Conservation (phyloP, 2,329 filamentous ascomycete genomes). For the Cladosporium sphaerospermum region DNA sequence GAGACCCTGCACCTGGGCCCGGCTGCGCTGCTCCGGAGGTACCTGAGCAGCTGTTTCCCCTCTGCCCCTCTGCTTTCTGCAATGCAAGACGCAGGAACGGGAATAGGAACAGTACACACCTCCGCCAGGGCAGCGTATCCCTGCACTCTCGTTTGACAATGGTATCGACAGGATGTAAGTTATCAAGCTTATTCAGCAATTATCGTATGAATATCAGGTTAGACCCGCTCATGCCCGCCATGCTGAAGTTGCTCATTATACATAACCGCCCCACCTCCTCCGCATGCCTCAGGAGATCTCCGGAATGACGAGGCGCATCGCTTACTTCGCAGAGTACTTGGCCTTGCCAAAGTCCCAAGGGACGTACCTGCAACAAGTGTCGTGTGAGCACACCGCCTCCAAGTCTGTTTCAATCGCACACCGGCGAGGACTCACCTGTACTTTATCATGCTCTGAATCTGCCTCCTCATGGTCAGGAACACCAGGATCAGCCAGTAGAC, state of each 20-base stretch:
- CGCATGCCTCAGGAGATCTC: too few relatives aligned
- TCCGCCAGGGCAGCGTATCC: too few relatives aligned
- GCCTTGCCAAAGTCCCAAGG: slow-evolving; percentile 37
- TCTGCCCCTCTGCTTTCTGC: too few relatives aligned
- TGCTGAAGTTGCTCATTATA: slow-evolving; percentile 8
- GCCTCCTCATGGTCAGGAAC: slow-evolving; percentile 92
- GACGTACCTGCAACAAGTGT: slow-evolving; percentile 27
- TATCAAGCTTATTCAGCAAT: background rate
- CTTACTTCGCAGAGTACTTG: slow-evolving; percentile 30
- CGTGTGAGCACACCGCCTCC: slow-evolving; percentile 15
- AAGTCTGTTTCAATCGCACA: background rate
- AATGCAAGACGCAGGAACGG: too few relatives aligned
- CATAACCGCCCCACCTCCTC: background rate
- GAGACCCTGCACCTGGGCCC: too few relatives aligned
- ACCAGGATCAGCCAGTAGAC: slow-evolving; percentile 99
- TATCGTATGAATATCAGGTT: background rate
- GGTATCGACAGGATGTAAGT: too few relatives aligned
- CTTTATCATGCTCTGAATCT: slow-evolving; percentile 99
- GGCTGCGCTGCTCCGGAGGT: too few relatives aligned
- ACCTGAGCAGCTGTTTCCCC: too few relatives aligned
- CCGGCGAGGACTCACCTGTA: slow-evolving; percentile 72
- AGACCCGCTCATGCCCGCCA: slow-evolving; percentile 1
- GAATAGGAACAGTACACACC: too few relatives aligned
- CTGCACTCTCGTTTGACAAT: too few relatives aligned
- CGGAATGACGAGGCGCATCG: background rate